Conservation (phyloP, 805 yeast genomes). For the Myxozyma vanderwaltii region DNA sequence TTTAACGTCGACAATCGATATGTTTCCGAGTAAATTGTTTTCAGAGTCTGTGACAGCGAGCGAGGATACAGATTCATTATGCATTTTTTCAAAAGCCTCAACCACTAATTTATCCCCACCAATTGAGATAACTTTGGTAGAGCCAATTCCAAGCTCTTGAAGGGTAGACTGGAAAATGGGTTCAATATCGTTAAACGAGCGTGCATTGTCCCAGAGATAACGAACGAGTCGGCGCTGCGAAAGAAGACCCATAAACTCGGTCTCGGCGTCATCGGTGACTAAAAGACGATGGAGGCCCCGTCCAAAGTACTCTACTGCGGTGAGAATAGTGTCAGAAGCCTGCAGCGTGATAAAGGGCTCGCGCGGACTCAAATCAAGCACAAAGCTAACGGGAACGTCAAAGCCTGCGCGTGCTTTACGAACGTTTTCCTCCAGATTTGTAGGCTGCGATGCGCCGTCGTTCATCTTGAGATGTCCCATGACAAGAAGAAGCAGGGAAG, state of each 20-base stretch:
- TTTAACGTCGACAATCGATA: slow-evolving; percentile 90
- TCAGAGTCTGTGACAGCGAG: slow-evolving; percentile 88
- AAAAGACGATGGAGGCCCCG: slow-evolving; percentile 95
- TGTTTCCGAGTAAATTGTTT: slow-evolving; percentile 79
- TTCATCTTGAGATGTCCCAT: slow-evolving; percentile 62
- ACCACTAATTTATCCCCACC: slow-evolving; percentile 84
- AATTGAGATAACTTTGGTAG: slow-evolving; percentile 71
- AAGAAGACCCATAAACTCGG: slow-evolving; percentile 70
- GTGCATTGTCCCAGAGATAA: slow-evolving; percentile 89
- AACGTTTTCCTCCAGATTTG: slow-evolving; percentile 47
- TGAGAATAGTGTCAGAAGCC: slow-evolving; percentile 59
- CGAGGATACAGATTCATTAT: slow-evolving; percentile 78
- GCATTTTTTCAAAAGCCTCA: slow-evolving; percentile 83
- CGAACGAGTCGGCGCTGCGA: slow-evolving; percentile 87
- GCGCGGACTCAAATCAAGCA: slow-evolving; percentile 79
- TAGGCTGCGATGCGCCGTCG: slow-evolving; percentile 23
- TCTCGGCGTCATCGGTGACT: slow-evolving; percentile 55
- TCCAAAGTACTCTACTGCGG: slow-evolving; percentile 86
- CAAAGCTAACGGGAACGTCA: slow-evolving; percentile 89
- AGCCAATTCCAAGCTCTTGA: slow-evolving; percentile 70
- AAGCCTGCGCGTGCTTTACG: slow-evolving; percentile 78
- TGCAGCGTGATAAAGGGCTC: slow-evolving; percentile 82
- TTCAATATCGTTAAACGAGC: slow-evolving; percentile 81
- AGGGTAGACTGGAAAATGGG: slow-evolving; percentile 67
- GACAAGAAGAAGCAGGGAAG: slow-evolving; percentile 80